Conservation (phyloP, 2,329 filamentous ascomycete species). For the Nemania sp. region DNA sequence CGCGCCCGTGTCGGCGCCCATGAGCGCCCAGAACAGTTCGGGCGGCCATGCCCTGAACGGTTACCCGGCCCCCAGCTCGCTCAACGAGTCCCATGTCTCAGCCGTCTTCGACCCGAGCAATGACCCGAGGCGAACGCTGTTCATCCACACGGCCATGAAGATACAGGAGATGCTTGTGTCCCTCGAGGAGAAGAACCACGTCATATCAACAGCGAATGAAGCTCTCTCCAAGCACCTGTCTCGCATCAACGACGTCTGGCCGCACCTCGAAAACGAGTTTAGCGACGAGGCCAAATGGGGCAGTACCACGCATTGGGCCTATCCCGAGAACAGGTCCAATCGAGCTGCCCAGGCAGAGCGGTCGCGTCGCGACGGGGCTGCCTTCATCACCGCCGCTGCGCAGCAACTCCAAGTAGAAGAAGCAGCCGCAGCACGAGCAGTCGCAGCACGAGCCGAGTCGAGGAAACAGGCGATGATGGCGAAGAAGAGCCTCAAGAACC, state of each 20-base stretch:
- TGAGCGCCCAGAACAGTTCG: slow-evolving; percentile 55
- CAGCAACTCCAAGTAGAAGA: slow-evolving; percentile 69
- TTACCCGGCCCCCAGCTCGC: slow-evolving; percentile 44
- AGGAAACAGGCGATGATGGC: slow-evolving; percentile 80
- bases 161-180: slow-evolving; percentile 86
- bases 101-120: slow-evolving; percentile 59
- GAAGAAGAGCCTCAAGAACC: slow-evolving; percentile 70
- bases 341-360: slow-evolving; percentile 70
- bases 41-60: slow-evolving; percentile 45
- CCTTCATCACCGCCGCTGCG: slow-evolving; percentile 75
- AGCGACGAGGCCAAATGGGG: slow-evolving; percentile 94
- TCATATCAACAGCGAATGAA: slow-evolving; percentile 89
- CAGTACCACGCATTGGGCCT: slow-evolving; percentile 92
- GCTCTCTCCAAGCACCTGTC: slow-evolving; percentile 82
- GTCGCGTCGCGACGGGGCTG: slow-evolving; percentile 76
- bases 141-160: slow-evolving; percentile 75
- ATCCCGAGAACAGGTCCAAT: slow-evolving; percentile 76
- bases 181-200: slow-evolving; percentile 96
- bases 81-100: slow-evolving; percentile 48
- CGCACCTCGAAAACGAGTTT: slow-evolving; percentile 84
- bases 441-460: slow-evolving; percentile 79
- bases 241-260: slow-evolving; percentile 85
- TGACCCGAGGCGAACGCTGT: slow-evolving; percentile 70
- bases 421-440: too few species aligned
- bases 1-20: slow-evolving; percentile 50